phyloP scores from a whole-genome alignment of 768 basidiomycete species.

The Mycena capillaripes region DNA sequence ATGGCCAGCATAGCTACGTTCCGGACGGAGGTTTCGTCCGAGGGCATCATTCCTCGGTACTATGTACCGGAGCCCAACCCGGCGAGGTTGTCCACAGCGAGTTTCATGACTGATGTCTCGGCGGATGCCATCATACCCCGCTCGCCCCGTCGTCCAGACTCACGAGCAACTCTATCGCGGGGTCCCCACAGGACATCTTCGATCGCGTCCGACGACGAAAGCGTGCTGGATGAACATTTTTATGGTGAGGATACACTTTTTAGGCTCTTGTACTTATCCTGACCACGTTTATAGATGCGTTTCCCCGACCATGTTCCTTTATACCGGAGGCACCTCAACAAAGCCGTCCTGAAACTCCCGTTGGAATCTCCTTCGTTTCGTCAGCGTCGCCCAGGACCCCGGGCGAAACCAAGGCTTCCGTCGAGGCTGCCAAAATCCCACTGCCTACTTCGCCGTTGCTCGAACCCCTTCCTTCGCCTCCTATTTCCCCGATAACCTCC shows the following conservation, averaged over 20 bases:
- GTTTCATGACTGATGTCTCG: conserved; percentile 50
- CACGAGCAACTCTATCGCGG: conserved; percentile 10
- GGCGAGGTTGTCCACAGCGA: conserved; percentile 34
- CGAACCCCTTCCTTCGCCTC: conserved; percentile 37
- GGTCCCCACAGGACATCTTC: conserved; percentile 3
- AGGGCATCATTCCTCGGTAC: conserved; percentile 66
- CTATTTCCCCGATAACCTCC: conserved; percentile 31
- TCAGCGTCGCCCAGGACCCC: neutral
- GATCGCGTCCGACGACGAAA: conserved; percentile 45
- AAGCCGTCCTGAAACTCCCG: conserved; percentile 35
- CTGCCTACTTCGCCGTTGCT: conserved; percentile 8
- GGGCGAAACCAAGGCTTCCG: no score
- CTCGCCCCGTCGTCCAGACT: conserved; percentile 21
- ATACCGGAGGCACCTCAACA: conserved; percentile 42
- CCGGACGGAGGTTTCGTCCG: conserved; percentile 69
- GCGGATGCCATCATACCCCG: conserved; percentile 55
- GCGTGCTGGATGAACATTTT: conserved; percentile 49
- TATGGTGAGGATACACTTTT: conserved; percentile 47
- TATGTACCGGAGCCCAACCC: conserved; percentile 33
- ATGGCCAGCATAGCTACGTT: conserved; percentile 69
- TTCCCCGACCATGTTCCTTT: conserved; percentile 57
- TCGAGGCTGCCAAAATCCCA: conserved; percentile 6
- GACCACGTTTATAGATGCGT: conserved; percentile 48
- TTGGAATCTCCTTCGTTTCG: neutral
- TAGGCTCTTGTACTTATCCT: conserved; percentile 1